A percentile compares a stretch with the other conserved stretches of the same genome.
phyloP scores from a whole-genome alignment of 2,329 filamentous ascomycete genomes.

The Alternaria conjuncta region DNA sequence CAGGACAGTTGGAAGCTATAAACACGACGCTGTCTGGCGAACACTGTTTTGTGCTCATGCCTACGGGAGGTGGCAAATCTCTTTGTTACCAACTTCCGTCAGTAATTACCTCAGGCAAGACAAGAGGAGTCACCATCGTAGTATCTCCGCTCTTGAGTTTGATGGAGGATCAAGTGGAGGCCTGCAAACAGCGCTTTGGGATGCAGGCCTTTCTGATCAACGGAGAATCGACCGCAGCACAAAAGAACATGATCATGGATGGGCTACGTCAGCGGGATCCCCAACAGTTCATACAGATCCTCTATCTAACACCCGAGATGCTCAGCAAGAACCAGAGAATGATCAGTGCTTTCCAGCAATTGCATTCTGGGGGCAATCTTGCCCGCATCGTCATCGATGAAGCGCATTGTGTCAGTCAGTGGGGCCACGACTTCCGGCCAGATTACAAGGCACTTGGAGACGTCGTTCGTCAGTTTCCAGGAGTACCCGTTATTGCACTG shows the following conservation, averaged over 20 bases:
- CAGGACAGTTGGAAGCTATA: constrained; percentile 93
- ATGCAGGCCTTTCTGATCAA: constrained; percentile 86
- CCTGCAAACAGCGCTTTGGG: constrained; percentile 74
- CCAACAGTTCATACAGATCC: constrained; percentile 79
- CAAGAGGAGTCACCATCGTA: constrained; percentile 86
- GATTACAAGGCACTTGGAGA: constrained; percentile 89
- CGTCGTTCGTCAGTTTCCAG: constrained; percentile 73
- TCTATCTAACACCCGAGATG: constrained; percentile 98
- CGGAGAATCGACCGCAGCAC: constrained; percentile 69
- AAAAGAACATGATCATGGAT: constrained; percentile 70
- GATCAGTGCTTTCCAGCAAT: constrained; percentile 66
- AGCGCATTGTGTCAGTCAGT: constrained; percentile 99
- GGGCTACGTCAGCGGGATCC: constrained; percentile 68
- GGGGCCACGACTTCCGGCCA: constrained; percentile 97
- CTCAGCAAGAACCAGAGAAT: constrained; percentile 80
- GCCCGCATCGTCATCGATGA: constrained; percentile 96
- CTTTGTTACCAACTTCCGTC: constrained; percentile 95
- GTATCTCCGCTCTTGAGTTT: constrained; percentile 93
- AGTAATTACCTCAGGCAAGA: constrained; percentile 79
- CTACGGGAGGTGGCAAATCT: constrained; percentile 95
- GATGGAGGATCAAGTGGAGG: constrained; percentile 91
- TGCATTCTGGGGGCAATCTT: constrained; percentile 75
- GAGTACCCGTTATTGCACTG: constrained; percentile 89
- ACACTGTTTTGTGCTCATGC: constrained; percentile 96
- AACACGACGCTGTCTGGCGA: constrained; percentile 88